These are phyloP conservation scores for Medicago lupulina DNA, from an alignment of 306 rosid species.

Conservation along the genomic window DNA sequence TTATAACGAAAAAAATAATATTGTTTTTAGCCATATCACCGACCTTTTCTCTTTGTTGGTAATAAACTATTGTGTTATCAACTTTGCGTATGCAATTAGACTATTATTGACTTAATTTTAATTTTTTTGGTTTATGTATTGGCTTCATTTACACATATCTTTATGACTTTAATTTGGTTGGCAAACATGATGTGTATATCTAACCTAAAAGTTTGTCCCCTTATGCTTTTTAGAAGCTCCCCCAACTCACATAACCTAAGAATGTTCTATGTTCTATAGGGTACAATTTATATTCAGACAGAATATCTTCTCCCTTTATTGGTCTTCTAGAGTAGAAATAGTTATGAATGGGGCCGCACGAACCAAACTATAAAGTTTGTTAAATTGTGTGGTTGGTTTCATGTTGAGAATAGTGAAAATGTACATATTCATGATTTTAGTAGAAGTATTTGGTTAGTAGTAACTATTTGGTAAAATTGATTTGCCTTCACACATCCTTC, in stretches of 20 bases:
- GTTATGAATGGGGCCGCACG: neutral
- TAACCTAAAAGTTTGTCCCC: slow-evolving; percentile 35
- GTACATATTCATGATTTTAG: no score
- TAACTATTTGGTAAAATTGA: no score
- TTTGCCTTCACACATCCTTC: no score
- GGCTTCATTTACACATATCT: neutral
- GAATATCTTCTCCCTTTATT: slow-evolving; percentile 36
- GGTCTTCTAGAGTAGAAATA: slow-evolving; percentile 38
- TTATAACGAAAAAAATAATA: neutral
- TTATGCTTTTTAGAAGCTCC: slow-evolving; percentile 37
- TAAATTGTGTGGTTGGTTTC: neutral
- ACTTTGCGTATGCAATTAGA: neutral
- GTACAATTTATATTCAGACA: slow-evolving; percentile 32
- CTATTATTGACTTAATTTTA: slow-evolving; percentile 8
- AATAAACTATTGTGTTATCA: neutral
- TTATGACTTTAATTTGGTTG: slow-evolving; percentile 4
- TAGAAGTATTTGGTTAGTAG: no score
- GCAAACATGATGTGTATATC: slow-evolving; percentile 36
- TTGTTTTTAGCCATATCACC: slow-evolving; percentile 7
- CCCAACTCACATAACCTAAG: slow-evolving; percentile 27
- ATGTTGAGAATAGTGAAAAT: no score
- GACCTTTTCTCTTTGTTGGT: neutral
- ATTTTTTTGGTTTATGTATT: slow-evolving; percentile 5
- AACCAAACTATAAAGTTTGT: neutral
- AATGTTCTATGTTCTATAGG: slow-evolving; percentile 36